Evolutionary conservation across 2,329 filamentous ascomycete genomes (phyloP).

Genomic region (Hypoxylon sp.): DNA sequence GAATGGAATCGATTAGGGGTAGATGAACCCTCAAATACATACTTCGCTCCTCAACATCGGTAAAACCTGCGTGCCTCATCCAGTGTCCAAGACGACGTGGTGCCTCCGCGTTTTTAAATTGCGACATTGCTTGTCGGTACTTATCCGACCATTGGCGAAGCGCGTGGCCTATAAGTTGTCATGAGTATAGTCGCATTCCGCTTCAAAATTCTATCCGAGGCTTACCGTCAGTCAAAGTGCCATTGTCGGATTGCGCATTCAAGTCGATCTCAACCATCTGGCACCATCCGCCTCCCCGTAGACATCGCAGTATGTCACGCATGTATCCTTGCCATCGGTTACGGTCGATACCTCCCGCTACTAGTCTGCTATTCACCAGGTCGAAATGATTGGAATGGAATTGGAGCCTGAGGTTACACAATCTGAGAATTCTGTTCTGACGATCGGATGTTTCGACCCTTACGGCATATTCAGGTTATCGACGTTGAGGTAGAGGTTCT

Average conservation of each 20-base stretch:
- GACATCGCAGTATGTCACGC: slow-evolving; percentile 77
- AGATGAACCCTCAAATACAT: slow-evolving; percentile 21
- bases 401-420: slow-evolving; percentile 44
- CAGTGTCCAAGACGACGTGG: slow-evolving; percentile 70
- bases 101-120: slow-evolving; percentile 76
- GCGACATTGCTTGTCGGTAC: slow-evolving; percentile 70
- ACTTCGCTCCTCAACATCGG: slow-evolving; percentile 70
- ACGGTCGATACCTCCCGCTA: slow-evolving; percentile 78
- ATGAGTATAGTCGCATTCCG: slow-evolving; percentile 27
- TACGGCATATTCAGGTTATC: slow-evolving; percentile 78
- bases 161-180: slow-evolving; percentile 65
- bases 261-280: slow-evolving; percentile 91
- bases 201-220: slow-evolving; percentile 1
- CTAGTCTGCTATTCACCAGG: slow-evolving; percentile 82
- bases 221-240: slow-evolving; percentile 75
- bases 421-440: slow-evolving; percentile 33
- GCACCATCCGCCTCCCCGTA: slow-evolving; percentile 84
- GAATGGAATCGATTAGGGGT: slow-evolving; percentile 15
- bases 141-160: slow-evolving; percentile 75
- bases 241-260: slow-evolving; percentile 88
- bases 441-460: slow-evolving; percentile 43
- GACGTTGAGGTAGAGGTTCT: slow-evolving; percentile 78
- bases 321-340: slow-evolving; percentile 82
- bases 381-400: slow-evolving; percentile 82
- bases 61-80: slow-evolving; percentile 74